Conservation (phyloP, 495 filamentous ascomycete species). For the Penicillium robsamsonii region DNA sequence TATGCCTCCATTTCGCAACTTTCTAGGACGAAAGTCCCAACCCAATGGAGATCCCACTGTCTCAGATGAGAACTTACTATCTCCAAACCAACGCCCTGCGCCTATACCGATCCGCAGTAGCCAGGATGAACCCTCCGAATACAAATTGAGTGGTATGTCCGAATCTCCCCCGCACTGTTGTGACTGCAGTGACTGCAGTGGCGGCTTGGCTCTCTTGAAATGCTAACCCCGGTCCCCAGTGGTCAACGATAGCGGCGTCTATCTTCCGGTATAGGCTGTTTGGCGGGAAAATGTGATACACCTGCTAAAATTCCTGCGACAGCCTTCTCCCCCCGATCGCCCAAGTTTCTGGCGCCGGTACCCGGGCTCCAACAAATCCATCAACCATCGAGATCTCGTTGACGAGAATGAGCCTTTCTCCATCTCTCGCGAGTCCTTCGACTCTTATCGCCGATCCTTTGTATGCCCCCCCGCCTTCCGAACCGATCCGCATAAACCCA, state of each 20-base stretch:
- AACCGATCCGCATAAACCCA: background rate
- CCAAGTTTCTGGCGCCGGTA: slow-evolving; percentile 79
- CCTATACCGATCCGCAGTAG: slow-evolving; percentile 61
- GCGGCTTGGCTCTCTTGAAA: background rate
- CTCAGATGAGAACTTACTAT: slow-evolving; percentile 49
- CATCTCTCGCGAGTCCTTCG: slow-evolving; percentile 96
- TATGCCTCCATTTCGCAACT: slow-evolving; percentile 74
- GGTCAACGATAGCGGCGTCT: slow-evolving; percentile 94
- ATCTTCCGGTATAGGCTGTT: slow-evolving; percentile 71
- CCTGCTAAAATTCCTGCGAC: slow-evolving; percentile 20
- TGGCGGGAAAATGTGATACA: background rate
- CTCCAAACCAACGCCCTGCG: slow-evolving; percentile 39
- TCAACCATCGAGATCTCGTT: slow-evolving; percentile 67
- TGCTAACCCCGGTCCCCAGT: slow-evolving; percentile 50
- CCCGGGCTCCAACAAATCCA: slow-evolving; percentile 62
- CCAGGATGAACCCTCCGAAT: slow-evolving; percentile 63
- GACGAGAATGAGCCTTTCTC: slow-evolving; percentile 90
- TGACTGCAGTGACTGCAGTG: background rate
- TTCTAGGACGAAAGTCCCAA: slow-evolving; percentile 61
- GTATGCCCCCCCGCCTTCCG: slow-evolving; percentile 48
- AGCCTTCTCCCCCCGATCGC: slow-evolving; percentile 91
- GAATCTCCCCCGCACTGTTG: background rate
- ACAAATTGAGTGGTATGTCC: slow-evolving; percentile 75
- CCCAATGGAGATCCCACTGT: slow-evolving; percentile 44
- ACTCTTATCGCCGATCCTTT: slow-evolving; percentile 95